Conservation (phyloP, 257 asterid genomes). For the Knoxia roxburghii region DNA sequence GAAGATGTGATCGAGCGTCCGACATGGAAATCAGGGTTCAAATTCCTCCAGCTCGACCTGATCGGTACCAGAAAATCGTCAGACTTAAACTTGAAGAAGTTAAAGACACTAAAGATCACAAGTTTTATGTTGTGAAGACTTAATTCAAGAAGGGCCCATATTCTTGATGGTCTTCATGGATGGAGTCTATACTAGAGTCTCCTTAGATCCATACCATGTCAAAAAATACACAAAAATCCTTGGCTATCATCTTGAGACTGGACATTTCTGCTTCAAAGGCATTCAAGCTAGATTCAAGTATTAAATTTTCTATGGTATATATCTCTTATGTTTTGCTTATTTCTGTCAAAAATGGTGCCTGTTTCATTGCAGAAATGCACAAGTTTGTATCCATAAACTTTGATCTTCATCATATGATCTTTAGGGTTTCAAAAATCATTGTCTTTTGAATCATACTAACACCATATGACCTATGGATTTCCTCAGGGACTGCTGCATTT, state of each 20-base stretch:
- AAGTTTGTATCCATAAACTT: neutral
- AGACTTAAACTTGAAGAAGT: constrained; percentile 20
- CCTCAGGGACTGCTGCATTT: neutral
- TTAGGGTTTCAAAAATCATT: neutral
- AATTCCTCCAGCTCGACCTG: constrained; percentile 34
- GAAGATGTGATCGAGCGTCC: constrained; percentile 10
- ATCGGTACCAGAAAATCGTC: constrained; percentile 21
- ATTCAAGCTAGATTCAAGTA: constrained; percentile 17
- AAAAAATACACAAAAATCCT: constrained; percentile 28
- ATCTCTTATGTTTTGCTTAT: neutral
- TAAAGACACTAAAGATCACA: constrained; percentile 12
- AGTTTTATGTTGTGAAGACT: constrained; percentile 19
- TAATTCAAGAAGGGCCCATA: constrained; percentile 1
- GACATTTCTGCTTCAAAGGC: constrained; percentile 25
- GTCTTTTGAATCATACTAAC: neutral
- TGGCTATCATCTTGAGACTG: no score
- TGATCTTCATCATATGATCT: neutral
- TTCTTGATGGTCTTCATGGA: no score
- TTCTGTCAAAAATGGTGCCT: neutral
- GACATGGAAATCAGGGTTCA: no score
- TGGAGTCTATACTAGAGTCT: constrained; percentile 24
- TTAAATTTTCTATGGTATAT: neutral
- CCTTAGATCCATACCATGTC: constrained; percentile 16
- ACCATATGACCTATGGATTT: neutral
- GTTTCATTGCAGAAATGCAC: neutral